Evolutionary conservation across 108 stramenopile genomes (phyloP).

Genomic region (Cyclotella distinguenda): DNA sequence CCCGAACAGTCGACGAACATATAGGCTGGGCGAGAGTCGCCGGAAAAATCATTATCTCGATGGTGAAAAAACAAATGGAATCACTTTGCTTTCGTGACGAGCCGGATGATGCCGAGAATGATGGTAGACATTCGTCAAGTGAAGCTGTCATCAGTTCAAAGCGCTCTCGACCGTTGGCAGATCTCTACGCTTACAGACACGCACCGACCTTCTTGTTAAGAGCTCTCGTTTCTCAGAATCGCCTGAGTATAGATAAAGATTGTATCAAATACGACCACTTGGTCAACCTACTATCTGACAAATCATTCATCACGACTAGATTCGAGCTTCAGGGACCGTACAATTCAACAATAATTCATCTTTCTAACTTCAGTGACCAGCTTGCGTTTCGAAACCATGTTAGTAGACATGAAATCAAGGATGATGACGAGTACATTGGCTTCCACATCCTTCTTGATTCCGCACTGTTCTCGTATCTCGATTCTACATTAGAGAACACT

Average conservation of each 20-base stretch:
- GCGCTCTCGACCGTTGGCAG: slow-evolving; percentile 23
- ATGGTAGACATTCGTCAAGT: neutral
- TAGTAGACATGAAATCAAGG: slow-evolving; percentile 16
- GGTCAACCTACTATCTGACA: slow-evolving; percentile 16
- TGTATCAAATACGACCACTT: slow-evolving; percentile 24
- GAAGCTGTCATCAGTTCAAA: neutral
- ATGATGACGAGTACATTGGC: slow-evolving; percentile 15
- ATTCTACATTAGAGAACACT: slow-evolving; percentile 17
- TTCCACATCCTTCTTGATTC: slow-evolving; percentile 29
- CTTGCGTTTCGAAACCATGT: slow-evolving; percentile 18
- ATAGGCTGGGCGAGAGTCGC: slow-evolving; percentile 1
- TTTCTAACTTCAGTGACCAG: slow-evolving; percentile 24
- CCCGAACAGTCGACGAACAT: neutral
- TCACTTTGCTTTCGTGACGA: too few species aligned
- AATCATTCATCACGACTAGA: slow-evolving; percentile 17
- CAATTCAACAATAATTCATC: slow-evolving; percentile 34
- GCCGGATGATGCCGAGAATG: neutral
- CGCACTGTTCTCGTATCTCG: slow-evolving; percentile 23
- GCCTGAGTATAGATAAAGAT: neutral
- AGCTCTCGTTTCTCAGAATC: slow-evolving; percentile 16
- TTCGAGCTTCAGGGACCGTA: slow-evolving; percentile 43
- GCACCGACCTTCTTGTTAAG: slow-evolving; percentile 25
- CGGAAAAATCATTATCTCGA: neutral
- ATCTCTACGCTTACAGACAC: slow-evolving; percentile 29
- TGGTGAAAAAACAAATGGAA: neutral